Conservation (phyloP, 805 yeast genomes). For the Candida schatavii region DNA sequence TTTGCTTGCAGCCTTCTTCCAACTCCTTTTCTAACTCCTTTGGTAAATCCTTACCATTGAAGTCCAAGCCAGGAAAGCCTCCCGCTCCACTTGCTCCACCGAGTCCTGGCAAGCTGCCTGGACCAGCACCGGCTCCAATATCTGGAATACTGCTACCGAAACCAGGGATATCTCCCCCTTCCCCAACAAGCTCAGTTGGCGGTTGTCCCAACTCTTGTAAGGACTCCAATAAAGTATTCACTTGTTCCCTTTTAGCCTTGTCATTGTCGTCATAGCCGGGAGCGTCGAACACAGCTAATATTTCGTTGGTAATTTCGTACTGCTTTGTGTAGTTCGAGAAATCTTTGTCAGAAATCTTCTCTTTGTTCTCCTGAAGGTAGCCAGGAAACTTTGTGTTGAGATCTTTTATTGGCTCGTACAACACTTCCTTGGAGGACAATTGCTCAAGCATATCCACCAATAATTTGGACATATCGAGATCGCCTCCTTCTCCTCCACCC, state of each 20-base stretch:
- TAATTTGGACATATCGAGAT: slow-evolving; percentile 61
- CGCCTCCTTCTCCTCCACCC: slow-evolving; percentile 38
- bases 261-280: slow-evolving; percentile 56
- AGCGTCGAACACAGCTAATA: slow-evolving; percentile 65
- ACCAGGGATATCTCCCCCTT: slow-evolving; percentile 45
- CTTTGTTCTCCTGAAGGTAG: slow-evolving; percentile 60
- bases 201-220: slow-evolving; percentile 77
- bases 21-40: slow-evolving; percentile 49
- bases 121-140: slow-evolving; percentile 27
- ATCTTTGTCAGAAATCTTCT: slow-evolving; percentile 44
- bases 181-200: slow-evolving; percentile 71
- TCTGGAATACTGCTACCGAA: slow-evolving; percentile 43
- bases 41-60: slow-evolving; percentile 53
- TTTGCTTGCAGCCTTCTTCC: slow-evolving; percentile 57
- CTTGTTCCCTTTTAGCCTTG: slow-evolving; percentile 43
- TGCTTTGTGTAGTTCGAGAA: slow-evolving; percentile 58
- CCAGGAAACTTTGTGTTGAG: slow-evolving; percentile 67
- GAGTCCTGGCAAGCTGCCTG: slow-evolving; percentile 32
- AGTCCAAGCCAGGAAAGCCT: slow-evolving; percentile 40
- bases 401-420: slow-evolving; percentile 86
- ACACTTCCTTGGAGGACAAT: slow-evolving; percentile 77
- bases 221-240: slow-evolving; percentile 60
- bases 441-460: slow-evolving; percentile 75
- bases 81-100: slow-evolving; percentile 24
- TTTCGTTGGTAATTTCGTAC: slow-evolving; percentile 54